A percentile compares a stretch with the other conserved stretches of the same genome.
phyloP scores from a whole-genome alignment of 306 rosid species.

The Cucurbita moschata region DNA sequence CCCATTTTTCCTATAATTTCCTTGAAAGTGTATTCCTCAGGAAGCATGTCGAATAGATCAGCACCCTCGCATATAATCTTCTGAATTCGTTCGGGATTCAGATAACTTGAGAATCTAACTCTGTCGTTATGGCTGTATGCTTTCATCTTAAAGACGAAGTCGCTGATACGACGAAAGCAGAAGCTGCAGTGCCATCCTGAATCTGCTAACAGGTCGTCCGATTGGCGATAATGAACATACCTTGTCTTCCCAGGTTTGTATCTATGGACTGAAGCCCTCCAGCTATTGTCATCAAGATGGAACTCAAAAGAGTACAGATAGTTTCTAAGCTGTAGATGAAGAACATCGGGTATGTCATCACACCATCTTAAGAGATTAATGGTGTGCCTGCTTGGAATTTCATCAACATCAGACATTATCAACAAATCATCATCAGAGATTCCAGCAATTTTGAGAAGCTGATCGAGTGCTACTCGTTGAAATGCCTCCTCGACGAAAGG shows the following conservation, averaged over 20 bases:
- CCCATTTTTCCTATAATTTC: conserved; percentile 98
- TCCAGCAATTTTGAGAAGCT: conserved; percentile 77
- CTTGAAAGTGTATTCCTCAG: conserved; percentile 92
- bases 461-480: conserved; percentile 87
- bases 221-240: conserved; percentile 84
- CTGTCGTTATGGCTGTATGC: conserved; percentile 95
- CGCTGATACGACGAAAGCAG: conserved; percentile 79
- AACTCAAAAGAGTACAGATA: conserved; percentile 91
- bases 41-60: conserved; percentile 90
- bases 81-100: conserved; percentile 67
- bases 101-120: conserved; percentile 66
- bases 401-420: conserved; percentile 98
- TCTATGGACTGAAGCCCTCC: conserved; percentile 91
- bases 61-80: conserved; percentile 64
- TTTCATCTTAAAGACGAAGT: conserved; percentile 86
- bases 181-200: conserved; percentile 99
- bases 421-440: conserved; percentile 85
- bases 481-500: conserved; percentile 97
- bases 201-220: conserved; percentile 80
- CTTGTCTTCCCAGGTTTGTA: conserved; percentile 58
- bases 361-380: conserved; percentile 92
- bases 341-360: conserved; percentile 56
- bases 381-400: conserved; percentile 96
- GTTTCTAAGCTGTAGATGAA: conserved; percentile 86
- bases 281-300: conserved; percentile 72